These are phyloP conservation scores for Pelargonium hybrid DNA, from an alignment of 441 rosid genomes.

Conservation along the genomic window DNA sequence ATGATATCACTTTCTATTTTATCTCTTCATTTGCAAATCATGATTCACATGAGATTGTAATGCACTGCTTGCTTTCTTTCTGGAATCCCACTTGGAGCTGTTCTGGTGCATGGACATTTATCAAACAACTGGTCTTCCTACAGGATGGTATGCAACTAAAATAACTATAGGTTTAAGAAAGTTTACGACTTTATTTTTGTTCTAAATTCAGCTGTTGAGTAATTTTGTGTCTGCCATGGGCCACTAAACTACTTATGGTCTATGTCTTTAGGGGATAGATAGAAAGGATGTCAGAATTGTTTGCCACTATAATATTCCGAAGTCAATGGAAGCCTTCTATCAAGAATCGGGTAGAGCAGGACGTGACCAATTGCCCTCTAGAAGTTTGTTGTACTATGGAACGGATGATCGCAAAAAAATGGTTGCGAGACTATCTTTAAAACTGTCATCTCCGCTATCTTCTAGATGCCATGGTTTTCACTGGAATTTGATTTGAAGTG, in stretches of 20 bases:
- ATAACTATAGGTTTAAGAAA: slow-evolving; percentile 16
- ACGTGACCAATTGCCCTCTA: slow-evolving; percentile 81
- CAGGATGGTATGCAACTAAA: slow-evolving; percentile 76
- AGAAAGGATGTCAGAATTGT: slow-evolving; percentile 91
- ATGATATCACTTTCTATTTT: slow-evolving; percentile 9
- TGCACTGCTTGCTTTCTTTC: slow-evolving; percentile 24
- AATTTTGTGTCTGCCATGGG: slow-evolving; percentile 5
- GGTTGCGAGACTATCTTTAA: slow-evolving; percentile 34
- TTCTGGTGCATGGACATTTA: slow-evolving; percentile 26
- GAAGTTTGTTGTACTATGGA: slow-evolving; percentile 84
- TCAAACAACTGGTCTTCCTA: slow-evolving; percentile 31
- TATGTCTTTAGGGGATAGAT: slow-evolving; percentile 66
- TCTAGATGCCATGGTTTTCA: slow-evolving; percentile 8
- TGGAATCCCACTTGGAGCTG: slow-evolving; percentile 44
- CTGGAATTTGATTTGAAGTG: slow-evolving; percentile 14
- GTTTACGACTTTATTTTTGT: not conserved
- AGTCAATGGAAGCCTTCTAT: slow-evolving; percentile 93
- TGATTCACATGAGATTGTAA: slow-evolving; percentile 20
- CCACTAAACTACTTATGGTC: slow-evolving; percentile 21
- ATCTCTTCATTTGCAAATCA: not conserved
- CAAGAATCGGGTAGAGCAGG: slow-evolving; percentile 99
- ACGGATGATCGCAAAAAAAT: slow-evolving; percentile 74
- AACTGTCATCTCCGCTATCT: slow-evolving; percentile 9
- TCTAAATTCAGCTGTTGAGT: not conserved
- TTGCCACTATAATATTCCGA: slow-evolving; percentile 85